These are phyloP conservation scores for Elymus sibiricus DNA, from an alignment of 176 grass and related monocot species.

Conservation along the genomic window DNA sequence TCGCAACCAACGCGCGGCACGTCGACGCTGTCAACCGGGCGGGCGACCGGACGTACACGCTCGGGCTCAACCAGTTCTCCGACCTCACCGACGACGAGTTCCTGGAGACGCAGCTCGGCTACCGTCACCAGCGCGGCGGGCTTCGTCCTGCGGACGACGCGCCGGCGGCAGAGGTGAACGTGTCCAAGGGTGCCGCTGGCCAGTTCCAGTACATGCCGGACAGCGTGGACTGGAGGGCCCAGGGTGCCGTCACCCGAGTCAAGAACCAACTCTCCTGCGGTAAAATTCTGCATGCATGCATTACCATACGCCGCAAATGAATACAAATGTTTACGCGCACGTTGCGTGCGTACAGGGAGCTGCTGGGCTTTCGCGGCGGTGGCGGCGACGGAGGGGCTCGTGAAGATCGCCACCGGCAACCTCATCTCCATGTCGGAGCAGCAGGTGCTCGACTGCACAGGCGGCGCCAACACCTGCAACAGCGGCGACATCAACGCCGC, in stretches of 20 bases:
- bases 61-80: conserved; percentile 46
- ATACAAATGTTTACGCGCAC: neutral
- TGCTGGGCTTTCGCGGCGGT: conserved; percentile 55
- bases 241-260: conserved; percentile 36
- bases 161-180: neutral
- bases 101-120: neutral
- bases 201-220: neutral
- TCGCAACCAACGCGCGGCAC: conserved; percentile 34
- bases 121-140: neutral
- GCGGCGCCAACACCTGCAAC: conserved; percentile 21
- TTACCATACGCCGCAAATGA: neutral
- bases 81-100: conserved; percentile 51
- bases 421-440: conserved; percentile 48
- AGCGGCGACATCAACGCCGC: conserved; percentile 24
- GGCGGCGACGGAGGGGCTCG: conserved; percentile 38
- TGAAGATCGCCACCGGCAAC: conserved; percentile 21
- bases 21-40: conserved; percentile 40
- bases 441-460: conserved; percentile 34
- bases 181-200: neutral
- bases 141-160: neutral
- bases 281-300: conserved; percentile 1
- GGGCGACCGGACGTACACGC: conserved; percentile 34
- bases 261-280: conserved; percentile 43
- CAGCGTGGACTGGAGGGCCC: conserved; percentile 41
- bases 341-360: conserved; percentile 11